Base-by-base conservation (phyloP, 768 basidiomycete genomes). In the Boletus eberwhitei region DNA sequence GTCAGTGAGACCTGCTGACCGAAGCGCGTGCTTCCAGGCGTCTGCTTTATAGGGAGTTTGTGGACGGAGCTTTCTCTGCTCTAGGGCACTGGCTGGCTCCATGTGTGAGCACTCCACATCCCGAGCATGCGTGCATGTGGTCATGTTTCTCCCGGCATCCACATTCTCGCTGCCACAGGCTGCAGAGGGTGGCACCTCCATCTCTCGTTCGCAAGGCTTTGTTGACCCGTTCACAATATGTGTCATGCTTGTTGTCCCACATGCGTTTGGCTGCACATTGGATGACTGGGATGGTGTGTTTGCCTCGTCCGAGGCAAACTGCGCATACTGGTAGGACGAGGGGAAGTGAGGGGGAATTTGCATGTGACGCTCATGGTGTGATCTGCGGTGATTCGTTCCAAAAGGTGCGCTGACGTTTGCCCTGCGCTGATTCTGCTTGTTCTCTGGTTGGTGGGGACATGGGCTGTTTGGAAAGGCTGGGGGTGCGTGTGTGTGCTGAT, bases 11-110 rank as follows among this genome's bases (percentile, higher is more conserved):
- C 17, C 43, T 2, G n/a, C 8, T 8, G 3, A 6, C 0, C 2
- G 2, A 2, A 46, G 19, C 0, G 8, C 14, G 0, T 0, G 8
- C 2, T 29, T 17, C 43, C 29, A 31, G 2, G 43, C 2, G 0
- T 31, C 29, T 1, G 4, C 43, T 3, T 44, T 44, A 44, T 44
- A 31, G 1, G 26, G 43, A 2, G 43, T 44, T 44, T 2, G 26
- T 0, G 43, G 43, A 1, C 13, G n/a, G 26, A 6, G 11, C 43
- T 17, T 44, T 44, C 43, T 44, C 2, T 4, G 29, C 26, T 29
- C n/a, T 5, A 46, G 45, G 45, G 32, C 45, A 46, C 8, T 5
- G 8, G 14, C 32, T 46, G 12, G 45, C 45, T 46, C 32, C 32
- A 21, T 46, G 45, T 0, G 14, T 21, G 14, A 5, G 0, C 0